Evolutionary conservation across 805 yeast species (phyloP).

Genomic region (Zygosaccharomyces bisporus): DNA sequence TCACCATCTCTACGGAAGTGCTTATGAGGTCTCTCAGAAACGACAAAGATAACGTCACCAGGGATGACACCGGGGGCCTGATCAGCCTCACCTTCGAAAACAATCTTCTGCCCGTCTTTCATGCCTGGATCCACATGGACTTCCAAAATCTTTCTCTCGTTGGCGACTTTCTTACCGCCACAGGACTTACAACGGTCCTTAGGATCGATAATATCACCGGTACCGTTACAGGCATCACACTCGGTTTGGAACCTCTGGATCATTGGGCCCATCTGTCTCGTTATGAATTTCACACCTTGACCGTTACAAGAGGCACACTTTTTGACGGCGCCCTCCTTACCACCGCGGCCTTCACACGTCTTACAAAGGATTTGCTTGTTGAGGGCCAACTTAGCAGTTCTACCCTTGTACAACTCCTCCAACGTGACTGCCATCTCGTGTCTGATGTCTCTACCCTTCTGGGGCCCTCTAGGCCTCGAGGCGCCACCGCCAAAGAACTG

Average conservation of each 20-base stretch:
- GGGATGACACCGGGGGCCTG: conserved; percentile 93
- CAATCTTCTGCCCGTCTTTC: conserved; percentile 88
- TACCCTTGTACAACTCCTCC: conserved; percentile 92
- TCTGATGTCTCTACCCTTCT: conserved; percentile 84
- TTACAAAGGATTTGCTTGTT: conserved; percentile 88
- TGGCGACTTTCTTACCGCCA: conserved; percentile 80
- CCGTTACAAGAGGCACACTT: conserved; percentile 87
- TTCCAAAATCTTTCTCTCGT: conserved; percentile 88
- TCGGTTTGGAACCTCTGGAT: conserved; percentile 95
- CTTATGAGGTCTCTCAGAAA: conserved; percentile 85
- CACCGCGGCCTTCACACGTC: conserved; percentile 92
- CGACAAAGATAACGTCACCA: conserved; percentile 91
- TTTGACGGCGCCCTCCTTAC: conserved; percentile 85
- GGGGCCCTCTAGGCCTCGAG: conserved; percentile 75
- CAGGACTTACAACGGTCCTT: conserved; percentile 86
- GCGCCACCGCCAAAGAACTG: conserved; percentile 79
- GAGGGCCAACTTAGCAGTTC: conserved; percentile 88
- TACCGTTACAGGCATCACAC: conserved; percentile 89
- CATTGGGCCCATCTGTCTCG: conserved; percentile 99
- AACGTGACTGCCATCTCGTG: conserved; percentile 81
- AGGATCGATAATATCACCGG: conserved; percentile 82
- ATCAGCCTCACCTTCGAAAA: conserved; percentile 94
- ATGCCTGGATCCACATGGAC: conserved; percentile 96
- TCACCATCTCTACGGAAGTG: conserved; percentile 83
- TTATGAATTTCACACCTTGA: conserved; percentile 82